Percentiles rank a stretch among this genome's conserved stretches.
These are phyloP conservation scores for Citrullus amarus DNA, from an alignment of 306 rosid species.

Conservation along the genomic window DNA sequence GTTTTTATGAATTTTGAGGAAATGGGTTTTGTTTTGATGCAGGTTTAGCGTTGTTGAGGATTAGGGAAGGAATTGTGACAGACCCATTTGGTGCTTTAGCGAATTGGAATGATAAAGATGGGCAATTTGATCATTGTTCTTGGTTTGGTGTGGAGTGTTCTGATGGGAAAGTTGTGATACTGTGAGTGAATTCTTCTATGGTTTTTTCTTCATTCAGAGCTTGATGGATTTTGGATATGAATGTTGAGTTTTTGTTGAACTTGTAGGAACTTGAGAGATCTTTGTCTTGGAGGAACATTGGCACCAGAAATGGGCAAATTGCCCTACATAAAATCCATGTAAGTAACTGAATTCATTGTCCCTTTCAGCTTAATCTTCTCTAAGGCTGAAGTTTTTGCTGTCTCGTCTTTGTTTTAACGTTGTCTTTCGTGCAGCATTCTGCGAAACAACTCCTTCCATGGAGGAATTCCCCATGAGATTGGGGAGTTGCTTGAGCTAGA, in stretches of 20 bases:
- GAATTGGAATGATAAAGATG: slow-evolving; percentile 39
- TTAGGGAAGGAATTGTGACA: slow-evolving; percentile 32
- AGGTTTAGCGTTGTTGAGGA: slow-evolving; percentile 48
- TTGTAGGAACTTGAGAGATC: slow-evolving; percentile 55
- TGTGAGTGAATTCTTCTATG: slow-evolving; percentile 38
- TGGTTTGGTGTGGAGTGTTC: slow-evolving; percentile 73
- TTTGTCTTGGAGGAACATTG: slow-evolving; percentile 50
- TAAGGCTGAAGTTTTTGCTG: background rate
- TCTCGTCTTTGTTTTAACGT: background rate
- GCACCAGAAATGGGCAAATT: slow-evolving; percentile 51
- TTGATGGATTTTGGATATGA: background rate
- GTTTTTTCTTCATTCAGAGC: background rate
- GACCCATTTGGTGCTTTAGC: slow-evolving; percentile 45
- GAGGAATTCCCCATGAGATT: slow-evolving; percentile 43
- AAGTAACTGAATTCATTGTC: background rate
- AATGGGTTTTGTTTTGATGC: slow-evolving; percentile 22
- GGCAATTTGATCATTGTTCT: slow-evolving; percentile 32
- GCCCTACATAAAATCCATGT: slow-evolving; percentile 49
- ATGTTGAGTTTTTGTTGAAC: background rate
- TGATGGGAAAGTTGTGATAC: slow-evolving; percentile 38
- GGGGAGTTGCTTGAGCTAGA: slow-evolving; percentile 40
- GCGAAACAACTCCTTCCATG: slow-evolving; percentile 53
- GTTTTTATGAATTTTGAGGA: background rate
- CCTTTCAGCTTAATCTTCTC: background rate
- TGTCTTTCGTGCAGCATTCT: slow-evolving; percentile 28